A percentile compares a stretch with the other conserved stretches of the same genome.
Conservation (phyloP, 768 basidiomycete genomes). For the Boletales sp. region DNA sequence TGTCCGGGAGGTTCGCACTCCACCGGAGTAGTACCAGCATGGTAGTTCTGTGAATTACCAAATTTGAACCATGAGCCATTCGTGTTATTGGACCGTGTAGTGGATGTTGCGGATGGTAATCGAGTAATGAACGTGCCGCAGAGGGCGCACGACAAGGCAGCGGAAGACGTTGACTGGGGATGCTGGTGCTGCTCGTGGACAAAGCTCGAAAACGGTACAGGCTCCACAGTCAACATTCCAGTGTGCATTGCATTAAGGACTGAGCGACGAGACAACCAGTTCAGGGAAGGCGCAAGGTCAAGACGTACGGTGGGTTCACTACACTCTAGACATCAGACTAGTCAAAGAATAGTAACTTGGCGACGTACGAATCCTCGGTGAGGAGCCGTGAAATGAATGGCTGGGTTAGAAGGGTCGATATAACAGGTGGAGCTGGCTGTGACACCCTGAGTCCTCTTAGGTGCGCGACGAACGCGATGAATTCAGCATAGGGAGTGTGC, state of each 20-base stretch:
- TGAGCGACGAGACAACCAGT: constrained; percentile 87
- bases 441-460: constrained; percentile 64
- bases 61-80: constrained; percentile 64
- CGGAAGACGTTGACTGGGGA: constrained; percentile 43
- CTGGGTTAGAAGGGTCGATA: constrained; percentile 70
- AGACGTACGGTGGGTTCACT: constrained; percentile 89
- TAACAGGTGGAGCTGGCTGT: constrained; percentile 57
- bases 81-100: constrained; percentile 32
- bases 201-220: constrained; percentile 61
- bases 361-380: constrained; percentile 80
- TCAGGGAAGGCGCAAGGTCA: constrained; percentile 90
- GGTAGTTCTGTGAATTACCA: constrained; percentile 25
- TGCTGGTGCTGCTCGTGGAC: constrained; percentile 48
- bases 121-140: constrained; percentile 59
- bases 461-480: constrained; percentile 71
- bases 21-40: constrained; percentile 15
- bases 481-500: constrained; percentile 80
- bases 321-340: constrained; percentile 8
- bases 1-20: constrained; percentile 36
- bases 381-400: constrained; percentile 76
- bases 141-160: constrained; percentile 68
- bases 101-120: constrained; percentile 34
- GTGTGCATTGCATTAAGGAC: constrained; percentile 82
- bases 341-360: background rate
- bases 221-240: constrained; percentile 87